Conservation (phyloP, 192 early-diverging fungal genomes). For the Phycomyces nitens region DNA sequence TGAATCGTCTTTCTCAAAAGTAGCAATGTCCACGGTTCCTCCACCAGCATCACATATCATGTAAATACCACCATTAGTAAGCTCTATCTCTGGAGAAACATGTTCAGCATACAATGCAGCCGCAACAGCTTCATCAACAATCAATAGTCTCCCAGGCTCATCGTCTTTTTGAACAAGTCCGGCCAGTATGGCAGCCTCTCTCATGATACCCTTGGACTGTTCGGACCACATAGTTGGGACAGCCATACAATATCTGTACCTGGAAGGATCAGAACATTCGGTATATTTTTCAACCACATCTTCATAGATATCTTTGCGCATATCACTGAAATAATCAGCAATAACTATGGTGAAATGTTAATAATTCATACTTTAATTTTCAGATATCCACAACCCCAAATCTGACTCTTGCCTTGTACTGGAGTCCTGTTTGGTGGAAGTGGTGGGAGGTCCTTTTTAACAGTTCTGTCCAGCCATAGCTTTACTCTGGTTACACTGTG, state of each 20-base stretch:
- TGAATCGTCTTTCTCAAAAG: constrained; percentile 31
- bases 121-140: constrained; percentile 49
- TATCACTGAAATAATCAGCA: too few species aligned
- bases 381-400: too few species aligned
- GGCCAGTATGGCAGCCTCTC: constrained; percentile 44
- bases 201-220: constrained; percentile 49
- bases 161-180: constrained; percentile 40
- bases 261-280: constrained; percentile 27
- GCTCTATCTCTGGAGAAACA: constrained; percentile 44
- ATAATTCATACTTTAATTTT: too few species aligned
- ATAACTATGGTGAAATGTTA: too few species aligned
- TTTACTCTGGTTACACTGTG: too few species aligned
- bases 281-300: too few species aligned
- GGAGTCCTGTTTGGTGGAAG: too few species aligned
- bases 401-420: too few species aligned
- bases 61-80: constrained; percentile 44
- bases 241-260: constrained; percentile 44
- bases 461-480: too few species aligned
- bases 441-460: too few species aligned
- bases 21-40: constrained; percentile 45
- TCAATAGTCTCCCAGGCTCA: constrained; percentile 38
- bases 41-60: constrained; percentile 57
- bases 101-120: constrained; percentile 51
- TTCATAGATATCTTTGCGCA: too few species aligned
- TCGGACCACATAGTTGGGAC: constrained; percentile 53